Percentiles rank a stretch among this genome's conserved stretches.
These are phyloP conservation scores for Cryptosporidium meleagridis DNA, from an alignment of 169 alveolate species.

Conservation along the genomic window DNA sequence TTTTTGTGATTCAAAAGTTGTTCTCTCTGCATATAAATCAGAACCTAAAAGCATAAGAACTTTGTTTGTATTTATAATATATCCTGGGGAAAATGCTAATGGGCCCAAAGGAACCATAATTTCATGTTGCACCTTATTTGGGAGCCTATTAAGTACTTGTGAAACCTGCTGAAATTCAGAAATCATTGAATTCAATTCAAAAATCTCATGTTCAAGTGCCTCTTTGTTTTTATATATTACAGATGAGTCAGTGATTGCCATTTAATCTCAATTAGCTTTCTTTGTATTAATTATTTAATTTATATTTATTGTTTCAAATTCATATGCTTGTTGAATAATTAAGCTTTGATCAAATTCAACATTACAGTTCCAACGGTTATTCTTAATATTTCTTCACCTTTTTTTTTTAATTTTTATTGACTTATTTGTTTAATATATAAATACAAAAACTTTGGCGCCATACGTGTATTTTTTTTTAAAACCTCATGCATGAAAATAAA, in stretches of 20 bases:
- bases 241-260: conserved; percentile 39
- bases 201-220: conserved; percentile 37
- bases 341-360: neutral
- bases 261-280: neutral
- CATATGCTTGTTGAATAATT: neutral
- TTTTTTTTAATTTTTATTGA: neutral
- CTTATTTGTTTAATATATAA: neutral
- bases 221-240: conserved; percentile 16
- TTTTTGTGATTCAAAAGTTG: conserved; percentile 20
- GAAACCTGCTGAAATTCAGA: conserved; percentile 43
- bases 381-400: neutral
- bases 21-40: conserved; percentile 56
- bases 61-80: conserved; percentile 50
- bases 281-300: neutral
- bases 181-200: conserved; percentile 29
- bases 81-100: conserved; percentile 50
- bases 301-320: neutral
- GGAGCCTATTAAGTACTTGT: conserved; percentile 2
- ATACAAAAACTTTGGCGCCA: neutral
- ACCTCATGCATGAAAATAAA: conserved; percentile 12
- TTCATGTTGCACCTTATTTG: conserved; percentile 58
- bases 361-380: too few relatives aligned
- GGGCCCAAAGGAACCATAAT: conserved; percentile 73
- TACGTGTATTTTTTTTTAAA: neutral
- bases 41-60: conserved; percentile 58